phyloP scores from a whole-genome alignment of 352 stramenopile species.

The Globisporangium uncinulatum region DNA sequence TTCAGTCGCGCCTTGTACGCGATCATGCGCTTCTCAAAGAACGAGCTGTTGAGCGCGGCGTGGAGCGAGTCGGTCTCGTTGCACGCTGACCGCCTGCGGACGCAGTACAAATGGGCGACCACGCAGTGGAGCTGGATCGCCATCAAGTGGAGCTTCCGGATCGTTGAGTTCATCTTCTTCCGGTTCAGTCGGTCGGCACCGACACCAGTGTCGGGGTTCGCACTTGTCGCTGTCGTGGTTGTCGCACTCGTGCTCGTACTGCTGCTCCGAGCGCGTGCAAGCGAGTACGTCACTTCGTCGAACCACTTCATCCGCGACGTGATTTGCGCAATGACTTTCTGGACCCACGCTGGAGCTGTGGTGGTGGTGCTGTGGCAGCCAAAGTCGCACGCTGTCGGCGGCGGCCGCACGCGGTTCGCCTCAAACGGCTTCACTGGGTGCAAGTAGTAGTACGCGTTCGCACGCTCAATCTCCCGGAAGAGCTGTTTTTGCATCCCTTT shows the following conservation, averaged over 20 bases:
- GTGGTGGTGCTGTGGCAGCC: conserved; percentile 48
- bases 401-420: conserved; percentile 1
- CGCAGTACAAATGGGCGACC: conserved; percentile 62
- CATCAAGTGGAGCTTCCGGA: conserved; percentile 72
- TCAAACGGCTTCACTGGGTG: conserved; percentile 22
- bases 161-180: conserved; percentile 82
- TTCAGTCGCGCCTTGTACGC: conserved; percentile 68
- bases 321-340: conserved; percentile 70
- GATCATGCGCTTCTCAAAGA: conserved; percentile 71
- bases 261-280: conserved; percentile 45
- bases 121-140: conserved; percentile 71
- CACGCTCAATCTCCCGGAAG: conserved; percentile 56
- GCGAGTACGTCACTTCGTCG: conserved; percentile 63
- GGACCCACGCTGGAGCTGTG: conserved; percentile 55
- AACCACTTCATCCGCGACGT: conserved; percentile 80
- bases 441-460: conserved; percentile 71
- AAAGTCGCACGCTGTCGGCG: conserved; percentile 17
- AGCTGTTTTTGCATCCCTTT: conserved; percentile 52
- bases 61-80: conserved; percentile 51
- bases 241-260: not conserved
- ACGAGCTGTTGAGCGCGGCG: conserved; percentile 60
- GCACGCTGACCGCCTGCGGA: conserved; percentile 42
- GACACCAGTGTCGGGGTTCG: not conserved
- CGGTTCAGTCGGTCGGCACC: conserved; percentile 56
- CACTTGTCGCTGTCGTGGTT: not conserved